Evolutionary conservation across 163 green algal species (phyloP), one percentile per base, ranked within the genome.

Genomic region (Scenedesmus sp.): DNA sequence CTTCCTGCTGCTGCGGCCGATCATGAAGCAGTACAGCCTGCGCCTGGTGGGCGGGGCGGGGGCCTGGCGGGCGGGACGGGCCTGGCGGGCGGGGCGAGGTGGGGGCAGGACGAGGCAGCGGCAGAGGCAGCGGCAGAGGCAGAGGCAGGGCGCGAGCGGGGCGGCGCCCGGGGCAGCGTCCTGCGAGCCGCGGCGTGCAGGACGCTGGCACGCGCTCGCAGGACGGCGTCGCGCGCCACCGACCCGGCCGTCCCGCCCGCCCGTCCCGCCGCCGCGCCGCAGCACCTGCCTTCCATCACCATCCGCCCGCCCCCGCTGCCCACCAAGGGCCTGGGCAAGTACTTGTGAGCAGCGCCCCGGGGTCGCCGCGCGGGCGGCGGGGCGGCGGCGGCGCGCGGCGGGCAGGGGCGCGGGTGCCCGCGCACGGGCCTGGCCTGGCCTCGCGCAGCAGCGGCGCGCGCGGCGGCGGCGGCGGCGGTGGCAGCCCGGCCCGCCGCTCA

Each of bases 11-110:
- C 53, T 82, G 28, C 50, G 63, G 11, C 42, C 64, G 3, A 71
- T 82, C 53, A 76, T 82, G 75, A 75, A 75, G 63, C 75, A 76
- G 24, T 77, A 82, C 44, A 63, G 76, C 26, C 56, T 82, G 53
- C 57, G 75, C 57, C 20, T 63, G 63, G 75, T 82, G 44, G 54
- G 74, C 22, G 17, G 1, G 15, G 34, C 39, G n/a, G n/a, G n/a
- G n/a, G n/a, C n/a, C n/a, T n/a, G n/a, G n/a, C n/a, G n/a, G n/a
- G n/a, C n/a, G n/a, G n/a, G n/a, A n/a, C n/a, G n/a, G n/a, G n/a
- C n/a, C n/a, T n/a, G n/a, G n/a, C n/a, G n/a, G n/a, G n/a, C n/a
- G n/a, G n/a, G n/a, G n/a, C n/a, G n/a, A n/a, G n/a, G n/a, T n/a
- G n/a, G n/a, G n/a, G n/a, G n/a, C n/a, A n/a, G n/a, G n/a, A n/a